A percentile compares a stretch with the other conserved stretches of the same genome.
These are phyloP conservation scores for Plicaturopsis crispa DNA, from an alignment of 768 basidiomycete genomes.

Conservation along the genomic window DNA sequence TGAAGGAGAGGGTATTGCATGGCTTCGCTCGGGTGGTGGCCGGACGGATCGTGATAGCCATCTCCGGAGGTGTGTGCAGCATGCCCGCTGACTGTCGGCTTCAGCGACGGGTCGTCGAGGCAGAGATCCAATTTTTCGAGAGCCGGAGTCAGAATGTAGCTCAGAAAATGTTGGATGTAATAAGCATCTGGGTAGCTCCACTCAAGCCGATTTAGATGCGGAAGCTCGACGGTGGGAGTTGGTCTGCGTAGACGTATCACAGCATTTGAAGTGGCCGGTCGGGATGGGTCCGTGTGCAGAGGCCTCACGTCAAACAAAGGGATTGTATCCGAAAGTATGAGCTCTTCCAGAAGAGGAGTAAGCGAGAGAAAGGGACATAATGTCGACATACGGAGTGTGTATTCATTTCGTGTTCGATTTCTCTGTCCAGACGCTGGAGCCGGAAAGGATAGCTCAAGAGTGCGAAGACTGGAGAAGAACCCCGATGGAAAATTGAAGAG, in stretches of 20 bases:
- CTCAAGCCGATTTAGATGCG: constrained; percentile 32
- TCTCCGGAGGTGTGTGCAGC: background rate
- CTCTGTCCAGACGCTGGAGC: constrained; percentile 13
- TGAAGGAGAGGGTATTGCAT: constrained; percentile 26
- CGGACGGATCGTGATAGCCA: constrained; percentile 1
- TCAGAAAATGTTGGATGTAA: constrained; percentile 36
- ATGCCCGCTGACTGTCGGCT: constrained; percentile 11
- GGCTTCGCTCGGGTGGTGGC: constrained; percentile 10
- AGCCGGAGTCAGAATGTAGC: constrained; percentile 29
- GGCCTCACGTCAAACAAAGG: constrained; percentile 33
- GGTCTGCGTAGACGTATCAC: constrained; percentile 5
- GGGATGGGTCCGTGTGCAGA: no score
- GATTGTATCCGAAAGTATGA: constrained; percentile 33
- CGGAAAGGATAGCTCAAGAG: constrained; percentile 34
- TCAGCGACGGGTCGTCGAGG: constrained; percentile 25
- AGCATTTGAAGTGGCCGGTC: no score
- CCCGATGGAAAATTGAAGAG: constrained; percentile 6
- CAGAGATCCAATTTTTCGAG: constrained; percentile 37
- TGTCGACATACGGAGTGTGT: constrained; percentile 23
- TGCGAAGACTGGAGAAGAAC: constrained; percentile 30
- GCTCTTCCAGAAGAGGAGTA: constrained; percentile 32
- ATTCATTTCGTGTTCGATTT: constrained; percentile 5
- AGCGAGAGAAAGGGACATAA: constrained; percentile 27
- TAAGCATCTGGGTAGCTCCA: constrained; percentile 38
- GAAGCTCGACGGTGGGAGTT: constrained; percentile 24